These are phyloP conservation scores for Mycena galericulata DNA, from an alignment of 768 basidiomycete species.

Conservation along the genomic window DNA sequence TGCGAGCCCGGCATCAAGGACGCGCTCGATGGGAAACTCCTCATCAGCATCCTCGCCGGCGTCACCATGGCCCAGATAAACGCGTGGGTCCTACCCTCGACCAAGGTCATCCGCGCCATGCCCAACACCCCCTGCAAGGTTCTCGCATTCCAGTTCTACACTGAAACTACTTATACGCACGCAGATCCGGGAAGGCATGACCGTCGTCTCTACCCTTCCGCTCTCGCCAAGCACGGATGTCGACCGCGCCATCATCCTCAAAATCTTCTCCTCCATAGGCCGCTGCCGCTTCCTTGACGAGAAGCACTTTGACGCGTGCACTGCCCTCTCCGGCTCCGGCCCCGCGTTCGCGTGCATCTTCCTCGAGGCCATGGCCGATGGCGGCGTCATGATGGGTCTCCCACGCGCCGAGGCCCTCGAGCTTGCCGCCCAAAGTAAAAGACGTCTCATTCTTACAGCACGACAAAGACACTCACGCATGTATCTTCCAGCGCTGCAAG, in stretches of 20 bases:
- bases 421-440: conserved; percentile 95
- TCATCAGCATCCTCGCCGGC: conserved; percentile 98
- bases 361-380: conserved; percentile 98
- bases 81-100: conserved; percentile 79
- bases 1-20: conserved; percentile 80
- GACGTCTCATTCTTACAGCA: too few species aligned
- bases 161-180: neutral
- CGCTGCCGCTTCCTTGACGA: conserved; percentile 96
- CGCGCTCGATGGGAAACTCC: conserved; percentile 88
- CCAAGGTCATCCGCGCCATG: conserved; percentile 95
- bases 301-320: conserved; percentile 98
- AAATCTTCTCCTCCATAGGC: conserved; percentile 98
- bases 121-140: conserved; percentile 98
- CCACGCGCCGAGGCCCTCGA: conserved; percentile 95
- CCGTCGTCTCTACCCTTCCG: conserved; percentile 85
- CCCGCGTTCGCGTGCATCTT: conserved; percentile 98
- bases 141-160: neutral
- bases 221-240: conserved; percentile 62
- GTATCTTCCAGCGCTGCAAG: conserved; percentile 96
- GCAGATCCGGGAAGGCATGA: conserved; percentile 99
- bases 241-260: conserved; percentile 80
- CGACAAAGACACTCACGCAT: too few species aligned
- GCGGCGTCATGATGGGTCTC: conserved; percentile 99
- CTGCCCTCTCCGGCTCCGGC: conserved; percentile 94
- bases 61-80: conserved; percentile 88